Conservation (phyloP, 2,329 filamentous ascomycete genomes). For the Elsinoe ampelina region DNA sequence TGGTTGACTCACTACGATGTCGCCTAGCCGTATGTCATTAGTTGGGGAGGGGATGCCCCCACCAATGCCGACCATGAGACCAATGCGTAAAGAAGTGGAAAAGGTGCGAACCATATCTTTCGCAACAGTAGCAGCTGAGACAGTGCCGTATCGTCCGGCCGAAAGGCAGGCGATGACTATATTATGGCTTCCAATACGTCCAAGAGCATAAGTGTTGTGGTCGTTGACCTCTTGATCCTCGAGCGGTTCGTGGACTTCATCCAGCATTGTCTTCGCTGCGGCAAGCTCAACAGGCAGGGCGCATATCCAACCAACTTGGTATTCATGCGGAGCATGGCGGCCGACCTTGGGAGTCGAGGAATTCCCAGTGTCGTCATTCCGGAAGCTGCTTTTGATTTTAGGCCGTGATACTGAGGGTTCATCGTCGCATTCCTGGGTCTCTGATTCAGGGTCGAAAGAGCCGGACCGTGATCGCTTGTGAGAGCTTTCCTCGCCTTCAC, state of each 20-base stretch:
- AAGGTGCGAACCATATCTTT: constrained; percentile 16
- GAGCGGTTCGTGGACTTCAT: constrained; percentile 8
- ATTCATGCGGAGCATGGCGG: neutral
- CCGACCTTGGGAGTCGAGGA: too few relatives aligned
- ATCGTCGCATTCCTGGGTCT: too few relatives aligned
- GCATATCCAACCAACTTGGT: constrained; percentile 15
- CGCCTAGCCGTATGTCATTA: constrained; percentile 23
- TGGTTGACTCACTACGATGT: constrained; percentile 23
- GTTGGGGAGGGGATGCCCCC: constrained; percentile 18
- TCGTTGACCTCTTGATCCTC: constrained; percentile 4
- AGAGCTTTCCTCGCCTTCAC: too few relatives aligned
- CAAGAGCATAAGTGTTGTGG: constrained; percentile 16
- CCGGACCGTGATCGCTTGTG: too few relatives aligned
- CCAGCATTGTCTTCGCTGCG: constrained; percentile 13
- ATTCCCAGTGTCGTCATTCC: too few relatives aligned
- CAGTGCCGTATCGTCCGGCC: constrained; percentile 16
- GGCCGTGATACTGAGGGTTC: too few relatives aligned
- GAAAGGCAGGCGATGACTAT: constrained; percentile 21
- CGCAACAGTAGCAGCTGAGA: constrained; percentile 17
- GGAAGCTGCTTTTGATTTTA: too few relatives aligned
- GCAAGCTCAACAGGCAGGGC: constrained; percentile 13
- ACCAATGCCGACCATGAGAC: constrained; percentile 22
- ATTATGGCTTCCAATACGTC: constrained; percentile 20
- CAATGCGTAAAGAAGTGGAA: constrained; percentile 5
- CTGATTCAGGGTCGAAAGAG: too few relatives aligned